phyloP scores from a whole-genome alignment of 805 yeast species.

The Metschnikowia lochheadii region DNA sequence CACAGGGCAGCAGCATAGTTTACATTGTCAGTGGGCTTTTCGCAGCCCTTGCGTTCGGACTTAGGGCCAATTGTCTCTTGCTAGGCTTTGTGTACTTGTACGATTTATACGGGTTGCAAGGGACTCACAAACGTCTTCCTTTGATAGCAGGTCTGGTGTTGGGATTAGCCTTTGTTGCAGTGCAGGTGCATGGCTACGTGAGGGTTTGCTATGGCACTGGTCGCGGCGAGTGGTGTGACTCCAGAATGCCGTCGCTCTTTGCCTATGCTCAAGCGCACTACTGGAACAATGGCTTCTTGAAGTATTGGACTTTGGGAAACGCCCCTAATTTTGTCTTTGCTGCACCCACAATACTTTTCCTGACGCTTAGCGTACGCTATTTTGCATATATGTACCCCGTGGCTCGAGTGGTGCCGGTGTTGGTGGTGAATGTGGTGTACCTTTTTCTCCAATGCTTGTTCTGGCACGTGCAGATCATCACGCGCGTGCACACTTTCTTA shows the following conservation, averaged over 20 bases:
- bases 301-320: slow-evolving; percentile 79
- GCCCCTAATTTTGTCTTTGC: slow-evolving; percentile 80
- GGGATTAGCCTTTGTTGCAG: slow-evolving; percentile 40
- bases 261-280: slow-evolving; percentile 71
- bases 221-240: slow-evolving; percentile 75
- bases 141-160: slow-evolving; percentile 56
- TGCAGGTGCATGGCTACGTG: slow-evolving; percentile 52
- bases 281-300: slow-evolving; percentile 81
- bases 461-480: slow-evolving; percentile 85
- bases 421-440: slow-evolving; percentile 41
- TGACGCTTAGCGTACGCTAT: slow-evolving; percentile 37
- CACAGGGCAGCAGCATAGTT: not conserved
- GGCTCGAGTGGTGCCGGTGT: slow-evolving; percentile 33
- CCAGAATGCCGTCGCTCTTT: slow-evolving; percentile 55
- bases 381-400: slow-evolving; percentile 35
- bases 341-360: slow-evolving; percentile 55
- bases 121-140: slow-evolving; percentile 18
- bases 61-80: slow-evolving; percentile 74
- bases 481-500: slow-evolving; percentile 70
- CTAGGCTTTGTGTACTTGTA: slow-evolving; percentile 63
- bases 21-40: slow-evolving; percentile 50
- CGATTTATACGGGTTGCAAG: slow-evolving; percentile 40
- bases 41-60: slow-evolving; percentile 54
- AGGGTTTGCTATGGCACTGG: slow-evolving; percentile 55
- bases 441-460: slow-evolving; percentile 49